These are phyloP conservation scores for Turnera subulata DNA, from an alignment of 345 rosid genomes.

Conservation along the genomic window DNA sequence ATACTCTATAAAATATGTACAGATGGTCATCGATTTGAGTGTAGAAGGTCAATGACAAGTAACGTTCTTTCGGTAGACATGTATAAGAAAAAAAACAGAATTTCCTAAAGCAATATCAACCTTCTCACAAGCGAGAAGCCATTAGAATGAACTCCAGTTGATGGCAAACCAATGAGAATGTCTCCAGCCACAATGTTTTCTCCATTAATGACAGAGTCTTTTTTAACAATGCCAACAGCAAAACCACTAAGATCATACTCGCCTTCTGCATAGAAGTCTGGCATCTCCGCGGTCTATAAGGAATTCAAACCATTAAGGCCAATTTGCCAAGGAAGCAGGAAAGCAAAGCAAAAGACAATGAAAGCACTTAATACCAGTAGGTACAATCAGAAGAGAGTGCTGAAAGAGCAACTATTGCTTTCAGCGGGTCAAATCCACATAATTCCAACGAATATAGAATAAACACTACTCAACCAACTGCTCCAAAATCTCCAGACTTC, in stretches of 20 bases:
- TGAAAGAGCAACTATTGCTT: no score
- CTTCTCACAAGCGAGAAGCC: slow-evolving; percentile 92
- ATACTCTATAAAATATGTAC: slow-evolving; percentile 39
- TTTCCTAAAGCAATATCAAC: slow-evolving; percentile 25
- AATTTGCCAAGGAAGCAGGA: background rate
- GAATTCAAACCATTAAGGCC: background rate
- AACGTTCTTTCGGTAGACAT: background rate
- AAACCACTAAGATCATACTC: slow-evolving; percentile 94
- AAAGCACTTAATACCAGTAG: background rate
- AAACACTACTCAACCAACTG: no score
- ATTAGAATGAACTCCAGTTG: slow-evolving; percentile 93
- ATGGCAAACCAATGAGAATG: slow-evolving; percentile 79
- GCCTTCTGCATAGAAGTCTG: slow-evolving; percentile 72
- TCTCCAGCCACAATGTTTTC: slow-evolving; percentile 74
- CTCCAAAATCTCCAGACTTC: background rate
- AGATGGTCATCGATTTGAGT: background rate
- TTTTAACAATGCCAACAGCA: slow-evolving; percentile 86
- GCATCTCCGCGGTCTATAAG: slow-evolving; percentile 95
- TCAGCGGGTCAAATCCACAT: background rate
- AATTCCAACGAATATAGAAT: no score
- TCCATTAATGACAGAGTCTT: slow-evolving; percentile 76
- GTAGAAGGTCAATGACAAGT: background rate
- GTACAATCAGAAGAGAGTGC: background rate
- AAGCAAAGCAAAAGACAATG: background rate
- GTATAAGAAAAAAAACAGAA: background rate